Evolutionary conservation across 129 eudicot genomes (phyloP).

Genomic region (Arctium lappa): DNA sequence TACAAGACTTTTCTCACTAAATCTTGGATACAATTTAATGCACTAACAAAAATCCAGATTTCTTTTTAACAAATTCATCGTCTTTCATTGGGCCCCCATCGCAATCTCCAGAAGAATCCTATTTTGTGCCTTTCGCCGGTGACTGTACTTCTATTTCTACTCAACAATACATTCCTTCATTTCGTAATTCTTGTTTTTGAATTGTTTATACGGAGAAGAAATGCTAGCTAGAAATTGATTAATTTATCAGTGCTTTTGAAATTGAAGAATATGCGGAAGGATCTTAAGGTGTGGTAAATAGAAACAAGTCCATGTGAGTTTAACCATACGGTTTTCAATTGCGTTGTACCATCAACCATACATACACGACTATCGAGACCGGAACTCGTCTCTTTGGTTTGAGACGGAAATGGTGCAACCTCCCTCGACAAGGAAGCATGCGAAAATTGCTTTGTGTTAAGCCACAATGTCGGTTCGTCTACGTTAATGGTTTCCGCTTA

Average conservation of each 20-base stretch:
- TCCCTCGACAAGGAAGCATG: slow-evolving; percentile 28
- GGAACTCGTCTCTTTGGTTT: slow-evolving; percentile 33
- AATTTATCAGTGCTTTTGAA: background rate
- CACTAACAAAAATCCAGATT: background rate
- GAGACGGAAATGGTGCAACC: slow-evolving; percentile 27
- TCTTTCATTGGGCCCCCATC: background rate
- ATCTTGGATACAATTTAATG: too few species aligned
- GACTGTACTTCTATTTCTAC: background rate
- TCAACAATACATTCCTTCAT: background rate
- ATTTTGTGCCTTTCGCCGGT: background rate
- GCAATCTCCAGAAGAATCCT: background rate
- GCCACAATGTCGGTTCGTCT: slow-evolving; percentile 18
- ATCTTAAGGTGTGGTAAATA: background rate
- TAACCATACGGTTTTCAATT: slow-evolving; percentile 26
- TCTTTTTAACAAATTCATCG: background rate
- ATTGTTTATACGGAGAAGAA: background rate
- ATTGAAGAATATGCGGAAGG: slow-evolving; percentile 6
- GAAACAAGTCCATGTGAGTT: slow-evolving; percentile 8
- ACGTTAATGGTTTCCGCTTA: slow-evolving; percentile 16
- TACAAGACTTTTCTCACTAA: too few species aligned
- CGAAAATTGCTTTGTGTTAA: slow-evolving; percentile 20
- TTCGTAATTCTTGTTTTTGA: background rate
- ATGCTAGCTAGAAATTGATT: background rate
- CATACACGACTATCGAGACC: slow-evolving; percentile 11
- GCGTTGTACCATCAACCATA: too few species aligned